phyloP scores from a whole-genome alignment of 495 filamentous ascomycete species.

The Elaphomyces granulatus region DNA sequence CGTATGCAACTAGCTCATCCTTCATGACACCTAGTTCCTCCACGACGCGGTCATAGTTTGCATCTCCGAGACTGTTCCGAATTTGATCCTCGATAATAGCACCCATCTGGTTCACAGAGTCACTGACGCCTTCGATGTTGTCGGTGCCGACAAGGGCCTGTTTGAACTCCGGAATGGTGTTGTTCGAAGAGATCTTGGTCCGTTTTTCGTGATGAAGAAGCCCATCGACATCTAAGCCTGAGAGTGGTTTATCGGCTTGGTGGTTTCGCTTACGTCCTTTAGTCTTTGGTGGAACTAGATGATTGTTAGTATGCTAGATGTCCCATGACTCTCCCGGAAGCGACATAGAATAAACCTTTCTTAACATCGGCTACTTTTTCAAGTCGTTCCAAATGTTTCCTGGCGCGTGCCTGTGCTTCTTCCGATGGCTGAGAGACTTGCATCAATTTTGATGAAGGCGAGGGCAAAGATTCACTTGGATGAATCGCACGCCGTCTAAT shows the following conservation, averaged over 20 bases:
- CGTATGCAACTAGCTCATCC: slow-evolving; percentile 59
- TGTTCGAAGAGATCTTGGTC: slow-evolving; percentile 54
- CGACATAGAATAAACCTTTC: slow-evolving; percentile 41
- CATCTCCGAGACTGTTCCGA: slow-evolving; percentile 56
- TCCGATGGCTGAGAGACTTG: slow-evolving; percentile 63
- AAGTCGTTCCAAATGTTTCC: slow-evolving; percentile 44
- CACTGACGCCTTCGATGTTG: slow-evolving; percentile 44
- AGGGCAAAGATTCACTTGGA: slow-evolving; percentile 51
- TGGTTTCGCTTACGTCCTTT: slow-evolving; percentile 56
- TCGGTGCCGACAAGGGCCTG: slow-evolving; percentile 53
- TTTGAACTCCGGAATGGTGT: slow-evolving; percentile 88
- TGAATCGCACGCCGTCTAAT: slow-evolving; percentile 69
- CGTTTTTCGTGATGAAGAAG: slow-evolving; percentile 52
- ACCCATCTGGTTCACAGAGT: slow-evolving; percentile 61
- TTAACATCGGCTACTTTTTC: slow-evolving; percentile 66
- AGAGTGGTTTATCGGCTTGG: slow-evolving; percentile 68
- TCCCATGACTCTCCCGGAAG: neutral
- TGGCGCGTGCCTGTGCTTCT: slow-evolving; percentile 41
- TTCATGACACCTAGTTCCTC: slow-evolving; percentile 68
- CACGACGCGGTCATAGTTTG: slow-evolving; percentile 55
- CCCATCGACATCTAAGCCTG: slow-evolving; percentile 73
- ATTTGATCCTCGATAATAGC: slow-evolving; percentile 55
- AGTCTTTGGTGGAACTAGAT: slow-evolving; percentile 68
- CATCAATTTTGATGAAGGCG: slow-evolving; percentile 50
- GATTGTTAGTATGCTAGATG: slow-evolving; percentile 12